These are phyloP conservation scores for Colletotrichum caudatum DNA, from an alignment of 2,329 filamentous ascomycete genomes.

Conservation along the genomic window DNA sequence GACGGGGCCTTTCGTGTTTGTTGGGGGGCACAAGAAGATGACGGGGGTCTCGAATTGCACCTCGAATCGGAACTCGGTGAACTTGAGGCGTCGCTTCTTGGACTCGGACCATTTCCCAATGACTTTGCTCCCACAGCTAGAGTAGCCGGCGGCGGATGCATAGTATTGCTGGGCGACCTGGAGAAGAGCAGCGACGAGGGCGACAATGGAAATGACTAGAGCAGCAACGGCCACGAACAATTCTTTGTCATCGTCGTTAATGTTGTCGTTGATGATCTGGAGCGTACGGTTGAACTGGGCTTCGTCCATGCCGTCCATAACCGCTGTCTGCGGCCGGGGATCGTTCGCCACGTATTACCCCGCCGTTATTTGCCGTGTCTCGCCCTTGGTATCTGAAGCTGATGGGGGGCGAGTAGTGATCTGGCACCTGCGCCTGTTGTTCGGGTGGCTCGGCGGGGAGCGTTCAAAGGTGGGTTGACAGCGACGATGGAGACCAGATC, in stretches of 20 bases:
- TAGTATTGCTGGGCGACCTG: conserved; percentile 65
- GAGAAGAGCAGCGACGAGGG: conserved; percentile 58
- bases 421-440: not conserved
- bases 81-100: conserved; percentile 56
- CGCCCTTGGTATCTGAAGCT: not conserved
- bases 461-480: not conserved
- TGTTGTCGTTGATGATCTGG: conserved; percentile 30
- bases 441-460: not conserved
- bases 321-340: not conserved
- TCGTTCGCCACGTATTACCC: not conserved
- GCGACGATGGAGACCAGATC: not conserved
- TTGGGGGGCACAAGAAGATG: conserved; percentile 61
- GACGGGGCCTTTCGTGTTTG: conserved; percentile 55
- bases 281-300: conserved; percentile 27
- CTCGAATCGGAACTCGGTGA: conserved; percentile 61
- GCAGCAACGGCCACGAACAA: conserved; percentile 58
- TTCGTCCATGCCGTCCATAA: conserved; percentile 30
- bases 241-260: conserved; percentile 47
- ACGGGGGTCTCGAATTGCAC: conserved; percentile 63
- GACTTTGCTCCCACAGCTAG: conserved; percentile 60
- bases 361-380: not conserved
- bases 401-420: not conserved
- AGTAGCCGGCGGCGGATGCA: conserved; percentile 62
- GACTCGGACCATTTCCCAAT: conserved; percentile 60
- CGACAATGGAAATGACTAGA: conserved; percentile 61